These are phyloP conservation scores for Coemansia sp. DNA, from an alignment of 192 early-diverging fungal species.

Conservation along the genomic window DNA sequence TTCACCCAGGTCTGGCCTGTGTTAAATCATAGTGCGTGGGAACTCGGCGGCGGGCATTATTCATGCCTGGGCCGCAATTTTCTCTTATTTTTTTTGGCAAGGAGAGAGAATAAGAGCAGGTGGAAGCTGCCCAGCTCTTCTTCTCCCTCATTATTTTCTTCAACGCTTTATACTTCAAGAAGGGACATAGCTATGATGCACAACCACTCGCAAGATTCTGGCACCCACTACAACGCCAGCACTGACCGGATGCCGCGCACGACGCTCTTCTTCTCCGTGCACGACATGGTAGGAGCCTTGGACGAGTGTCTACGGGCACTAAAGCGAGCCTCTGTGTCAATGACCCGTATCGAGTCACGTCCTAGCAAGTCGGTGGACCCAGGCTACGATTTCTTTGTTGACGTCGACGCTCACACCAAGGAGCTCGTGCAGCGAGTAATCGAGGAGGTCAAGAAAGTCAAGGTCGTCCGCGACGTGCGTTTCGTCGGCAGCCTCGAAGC, in stretches of 20 bases:
- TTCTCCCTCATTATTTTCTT: not conserved
- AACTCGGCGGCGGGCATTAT: not conserved
- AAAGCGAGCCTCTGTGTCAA: slow-evolving; percentile 70
- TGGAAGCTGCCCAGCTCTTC: not conserved
- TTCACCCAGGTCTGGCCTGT: not conserved
- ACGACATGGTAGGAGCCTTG: slow-evolving; percentile 83
- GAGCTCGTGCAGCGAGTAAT: slow-evolving; percentile 66
- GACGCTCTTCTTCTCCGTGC: slow-evolving; percentile 78
- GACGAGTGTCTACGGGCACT: slow-evolving; percentile 81
- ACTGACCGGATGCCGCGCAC: slow-evolving; percentile 51
- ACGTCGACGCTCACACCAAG: slow-evolving; percentile 72
- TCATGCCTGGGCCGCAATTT: slow-evolving; percentile 1
- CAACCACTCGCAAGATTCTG: slow-evolving; percentile 13
- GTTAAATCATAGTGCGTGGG: not conserved
- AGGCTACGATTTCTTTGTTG: slow-evolving; percentile 94
- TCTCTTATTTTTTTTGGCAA: not conserved
- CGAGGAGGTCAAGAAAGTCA: slow-evolving; percentile 60
- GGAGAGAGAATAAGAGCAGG: not conserved
- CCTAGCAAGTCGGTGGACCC: slow-evolving; percentile 77
- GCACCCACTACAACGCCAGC: slow-evolving; percentile 34
- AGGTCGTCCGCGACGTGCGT: slow-evolving; percentile 71
- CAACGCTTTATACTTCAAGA: not conserved
- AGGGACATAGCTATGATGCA: slow-evolving; percentile 25
- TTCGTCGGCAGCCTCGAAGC: slow-evolving; percentile 27
- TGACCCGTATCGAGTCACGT: slow-evolving; percentile 95